Conservation (phyloP, 805 yeast species). For the Candida chauliodis region DNA sequence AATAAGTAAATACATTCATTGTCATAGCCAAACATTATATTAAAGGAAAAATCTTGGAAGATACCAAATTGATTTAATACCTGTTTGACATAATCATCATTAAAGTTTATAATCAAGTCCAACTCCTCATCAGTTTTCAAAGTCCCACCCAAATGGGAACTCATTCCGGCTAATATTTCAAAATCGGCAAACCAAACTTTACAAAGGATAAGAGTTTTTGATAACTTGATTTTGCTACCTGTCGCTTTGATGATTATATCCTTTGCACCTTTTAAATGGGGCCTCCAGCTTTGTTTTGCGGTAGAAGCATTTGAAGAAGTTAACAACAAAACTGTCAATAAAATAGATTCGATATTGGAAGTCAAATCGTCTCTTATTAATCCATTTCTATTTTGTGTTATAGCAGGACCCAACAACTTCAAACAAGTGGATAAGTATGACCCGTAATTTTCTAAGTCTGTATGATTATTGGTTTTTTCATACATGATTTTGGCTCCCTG, state of each 20-base stretch:
- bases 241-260: slow-evolving; percentile 47
- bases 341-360: slow-evolving; percentile 59
- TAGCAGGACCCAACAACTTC: slow-evolving; percentile 49
- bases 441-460: slow-evolving; percentile 43
- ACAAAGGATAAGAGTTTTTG: slow-evolving; percentile 49
- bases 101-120: slow-evolving; percentile 22
- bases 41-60: slow-evolving; percentile 43
- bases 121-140: slow-evolving; percentile 46
- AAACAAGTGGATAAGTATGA: slow-evolving; percentile 61
- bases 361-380: slow-evolving; percentile 12
- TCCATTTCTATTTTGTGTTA: slow-evolving; percentile 16
- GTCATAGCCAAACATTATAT: slow-evolving; percentile 47
- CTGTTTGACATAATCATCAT: slow-evolving; percentile 25
- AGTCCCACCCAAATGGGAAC: slow-evolving; percentile 58
- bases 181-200: slow-evolving; percentile 54
- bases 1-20: slow-evolving; percentile 32
- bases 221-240: slow-evolving; percentile 19
- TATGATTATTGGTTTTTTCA: slow-evolving; percentile 27
- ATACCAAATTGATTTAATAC: slow-evolving; percentile 40
- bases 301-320: slow-evolving; percentile 61
- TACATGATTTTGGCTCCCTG: slow-evolving; percentile 63
- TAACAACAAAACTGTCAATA: slow-evolving; percentile 60
- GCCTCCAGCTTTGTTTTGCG: slow-evolving; percentile 55
- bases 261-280: slow-evolving; percentile 63
- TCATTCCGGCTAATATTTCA: slow-evolving; percentile 54